These are phyloP conservation scores for Cordyceps javanica DNA, from an alignment of 2,329 filamentous ascomycete genomes.

Conservation along the genomic window DNA sequence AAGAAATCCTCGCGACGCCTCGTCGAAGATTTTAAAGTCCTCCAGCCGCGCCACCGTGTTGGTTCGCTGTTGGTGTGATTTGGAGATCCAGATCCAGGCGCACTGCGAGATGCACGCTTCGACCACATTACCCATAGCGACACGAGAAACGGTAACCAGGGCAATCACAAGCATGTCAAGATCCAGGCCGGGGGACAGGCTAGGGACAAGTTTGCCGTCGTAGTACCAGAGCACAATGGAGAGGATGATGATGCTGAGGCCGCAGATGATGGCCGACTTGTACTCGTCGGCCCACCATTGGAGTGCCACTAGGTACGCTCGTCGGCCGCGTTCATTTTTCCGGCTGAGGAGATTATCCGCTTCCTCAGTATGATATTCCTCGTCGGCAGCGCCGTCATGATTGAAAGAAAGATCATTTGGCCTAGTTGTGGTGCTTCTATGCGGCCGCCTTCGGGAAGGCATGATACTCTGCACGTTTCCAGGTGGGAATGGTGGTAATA, in stretches of 20 bases:
- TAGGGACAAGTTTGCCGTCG: constrained; percentile 26
- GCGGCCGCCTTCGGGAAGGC: neutral
- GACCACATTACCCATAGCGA: constrained; percentile 30
- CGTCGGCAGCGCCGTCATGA: constrained; percentile 10
- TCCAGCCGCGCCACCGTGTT: constrained; percentile 27
- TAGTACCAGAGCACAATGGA: constrained; percentile 24
- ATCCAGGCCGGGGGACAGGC: constrained; percentile 22
- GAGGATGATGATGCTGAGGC: constrained; percentile 23
- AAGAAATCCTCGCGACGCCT: constrained; percentile 30
- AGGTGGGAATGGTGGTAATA: too few relatives aligned
- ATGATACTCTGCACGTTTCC: too few relatives aligned
- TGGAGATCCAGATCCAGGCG: constrained; percentile 35
- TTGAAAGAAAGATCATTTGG: too few relatives aligned
- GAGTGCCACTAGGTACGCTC: constrained; percentile 20
- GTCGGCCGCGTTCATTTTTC: constrained; percentile 9
- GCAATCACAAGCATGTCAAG: constrained; percentile 31
- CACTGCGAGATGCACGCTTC: constrained; percentile 31
- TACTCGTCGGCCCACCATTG: constrained; percentile 33
- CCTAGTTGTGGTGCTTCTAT: too few relatives aligned
- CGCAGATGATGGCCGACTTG: constrained; percentile 25
- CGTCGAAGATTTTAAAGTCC: constrained; percentile 34
- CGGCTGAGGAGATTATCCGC: neutral
- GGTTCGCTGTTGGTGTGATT: constrained; percentile 25
- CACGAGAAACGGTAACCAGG: constrained; percentile 30
- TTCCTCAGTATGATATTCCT: neutral